Conservation (phyloP, 2,329 filamentous ascomycete species). For the Raffaelea albimanens region DNA sequence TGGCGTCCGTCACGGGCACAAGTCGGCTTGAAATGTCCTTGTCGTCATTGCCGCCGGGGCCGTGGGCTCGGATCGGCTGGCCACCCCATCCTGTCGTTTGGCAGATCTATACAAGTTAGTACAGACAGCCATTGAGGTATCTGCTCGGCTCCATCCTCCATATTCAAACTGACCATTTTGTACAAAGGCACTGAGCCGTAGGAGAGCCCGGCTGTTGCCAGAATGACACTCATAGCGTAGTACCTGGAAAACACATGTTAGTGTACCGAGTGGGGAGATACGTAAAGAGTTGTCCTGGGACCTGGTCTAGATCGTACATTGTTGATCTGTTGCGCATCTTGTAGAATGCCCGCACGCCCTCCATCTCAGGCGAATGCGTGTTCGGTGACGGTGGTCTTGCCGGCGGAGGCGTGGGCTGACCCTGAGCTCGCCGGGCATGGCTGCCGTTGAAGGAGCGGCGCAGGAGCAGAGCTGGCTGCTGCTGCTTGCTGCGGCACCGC, state of each 20-base stretch:
- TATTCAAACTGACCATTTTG: conserved; percentile 56
- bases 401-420: neutral
- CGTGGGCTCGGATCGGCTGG: conserved; percentile 75
- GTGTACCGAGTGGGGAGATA: neutral
- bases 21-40: conserved; percentile 67
- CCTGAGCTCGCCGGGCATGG: neutral
- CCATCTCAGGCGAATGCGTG: conserved; percentile 43
- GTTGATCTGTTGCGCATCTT: conserved; percentile 59
- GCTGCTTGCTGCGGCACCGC: conserved; percentile 3
- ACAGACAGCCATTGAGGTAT: no score
- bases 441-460: neutral
- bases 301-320: conserved; percentile 32
- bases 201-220: conserved; percentile 70
- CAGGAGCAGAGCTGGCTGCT: neutral
- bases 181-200: conserved; percentile 82
- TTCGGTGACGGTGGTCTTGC: no score
- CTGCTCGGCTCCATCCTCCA: neutral
- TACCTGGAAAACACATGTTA: conserved; percentile 4
- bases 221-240: conserved; percentile 67
- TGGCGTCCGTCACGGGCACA: conserved; percentile 67
- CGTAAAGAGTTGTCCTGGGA: neutral
- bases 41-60: conserved; percentile 46
- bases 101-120: conserved; percentile 50
- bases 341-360: conserved; percentile 54
- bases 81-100: conserved; percentile 86